Percentiles rank a stretch among this genome's conserved stretches.
phyloP scores from a whole-genome alignment of 768 basidiomycete genomes.

The Hebeloma cylindrosporum region DNA sequence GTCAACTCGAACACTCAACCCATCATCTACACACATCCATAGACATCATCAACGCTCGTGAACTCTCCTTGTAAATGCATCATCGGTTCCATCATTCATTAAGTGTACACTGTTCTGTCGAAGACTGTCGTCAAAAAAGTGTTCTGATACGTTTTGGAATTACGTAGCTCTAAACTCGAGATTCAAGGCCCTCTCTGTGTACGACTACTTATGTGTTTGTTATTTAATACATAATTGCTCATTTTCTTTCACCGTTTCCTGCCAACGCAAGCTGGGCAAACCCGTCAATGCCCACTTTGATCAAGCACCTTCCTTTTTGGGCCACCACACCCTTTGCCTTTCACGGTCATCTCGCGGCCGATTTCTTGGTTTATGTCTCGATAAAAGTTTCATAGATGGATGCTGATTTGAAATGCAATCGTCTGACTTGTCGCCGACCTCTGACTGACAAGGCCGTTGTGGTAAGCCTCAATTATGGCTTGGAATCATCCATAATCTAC shows the following conservation, averaged over 20 bases:
- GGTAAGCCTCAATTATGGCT: conserved; percentile 45
- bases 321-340: not conserved
- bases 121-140: too few relatives aligned
- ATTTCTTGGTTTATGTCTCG: not conserved
- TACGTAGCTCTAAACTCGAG: too few relatives aligned
- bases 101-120: too few relatives aligned
- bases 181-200: too few relatives aligned
- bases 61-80: too few relatives aligned
- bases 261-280: too few relatives aligned
- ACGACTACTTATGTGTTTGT: too few relatives aligned
- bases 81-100: too few relatives aligned
- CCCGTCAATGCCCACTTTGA: conserved; percentile 6
- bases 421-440: conserved; percentile 68
- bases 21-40: conserved; percentile 16
- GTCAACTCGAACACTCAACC: conserved; percentile 1
- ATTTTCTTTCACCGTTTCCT: too few relatives aligned
- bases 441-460: conserved; percentile 83
- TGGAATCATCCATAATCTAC: not conserved
- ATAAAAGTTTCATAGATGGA: conserved; percentile 50
- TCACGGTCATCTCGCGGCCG: not conserved
- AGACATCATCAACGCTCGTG: conserved; percentile 20
- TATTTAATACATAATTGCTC: too few relatives aligned
- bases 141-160: too few relatives aligned
- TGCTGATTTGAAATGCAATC: conserved; percentile 74
- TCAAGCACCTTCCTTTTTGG: conserved; percentile 11